Evolutionary conservation across 768 basidiomycete genomes (phyloP), one percentile per base, ranked within the genome.

Genomic region (Calocybe cyanea): DNA sequence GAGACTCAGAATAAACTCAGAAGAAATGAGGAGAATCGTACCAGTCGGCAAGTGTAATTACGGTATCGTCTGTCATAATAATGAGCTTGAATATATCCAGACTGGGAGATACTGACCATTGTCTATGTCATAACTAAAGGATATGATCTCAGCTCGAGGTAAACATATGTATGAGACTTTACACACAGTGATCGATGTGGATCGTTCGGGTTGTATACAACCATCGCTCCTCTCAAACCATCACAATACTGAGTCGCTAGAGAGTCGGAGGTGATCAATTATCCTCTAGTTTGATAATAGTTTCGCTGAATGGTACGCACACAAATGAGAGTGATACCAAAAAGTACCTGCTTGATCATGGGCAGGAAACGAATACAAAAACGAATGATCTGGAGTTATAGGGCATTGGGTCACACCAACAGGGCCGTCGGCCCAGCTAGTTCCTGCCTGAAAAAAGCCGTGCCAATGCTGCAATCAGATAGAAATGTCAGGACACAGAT

Each of bases 31-130:
- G 7, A 14, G 11, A 11, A 19, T 20, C 18, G 39, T 32, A 51
- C 64, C 68, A 70, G 40, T 70, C 69, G n/a, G 56, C 38, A 30
- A 70, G 30, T 2, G 64, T 67, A 32, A 70, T 62, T 19, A 70
- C 45, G 9, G 55, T 56, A 31, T 44, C 41, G 30, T 57, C 49
- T 54, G 36, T 7, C n/a, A 30, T 18, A 45, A n/a, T 14, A 41
- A 37, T 13, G 8, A 1, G 46, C 34, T 34, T 59, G 14, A 58
- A 24, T 7, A n/a, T 14, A 21, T 18, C 2, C 13, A 28, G 14
- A 34, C 17, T 8, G 6, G 44, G 7, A 28, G 21, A 23, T 21
- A 43, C 31, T 32, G 30, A 24, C 21, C 39, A 18, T 40, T 40
- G 17, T 40, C 39, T 24, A 14, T 17, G 23, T 40, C 39, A 28